Base-by-base conservation (phyloP, 768 basidiomycete species). In the Phlebiopsis gigantea region DNA sequence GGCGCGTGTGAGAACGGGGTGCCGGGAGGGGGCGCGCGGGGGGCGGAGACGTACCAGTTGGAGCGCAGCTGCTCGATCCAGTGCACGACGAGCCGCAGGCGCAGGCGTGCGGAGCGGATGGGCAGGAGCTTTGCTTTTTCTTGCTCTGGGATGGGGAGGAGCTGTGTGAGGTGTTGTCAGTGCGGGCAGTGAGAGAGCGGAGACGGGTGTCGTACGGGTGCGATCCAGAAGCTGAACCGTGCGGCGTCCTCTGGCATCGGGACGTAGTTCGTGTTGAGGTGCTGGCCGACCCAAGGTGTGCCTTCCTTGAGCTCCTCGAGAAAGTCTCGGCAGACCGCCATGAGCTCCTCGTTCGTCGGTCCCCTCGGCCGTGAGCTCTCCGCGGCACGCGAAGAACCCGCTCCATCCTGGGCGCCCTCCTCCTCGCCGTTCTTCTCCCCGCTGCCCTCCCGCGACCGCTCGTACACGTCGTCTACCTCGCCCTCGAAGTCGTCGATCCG, bases 231-330 rank as follows among this genome's bases (percentile, higher is more conserved):
- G 30, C 84, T 83, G 69, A 96, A 93, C 22, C 78, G 73, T 25
- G 78, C 78, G 0, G 85, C 80, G 69, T 93, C 87, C 12, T 57
- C 65, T 0, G 93, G 93, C 77, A 90, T 87, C 4, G 79, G 74
- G 2, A 92, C 92, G 66, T 88, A 89, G 0, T 86, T 84, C 63
- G 80, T 81, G 65, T 89, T 83, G 44, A 45, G n/a, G 47, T 91
- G 82, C 65, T 97, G 92, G 1, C 92, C 84, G 31, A 98, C 85
- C 95, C 96, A 98, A 10, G 95, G 96, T 0, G 93, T 90, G 1
- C 92, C 90, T 2, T 74, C 74, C 55, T 80, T 70, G 9, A 88
- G 73, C 59, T 85, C 81, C 24, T 75, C 73, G 56, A 89, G 72
- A 65, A 90, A 90, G 4, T 73, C 71, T 45, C 78, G 77, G 64